Conservation (phyloP, 2,329 filamentous ascomycete genomes). For the Claviceps fusiformis region DNA sequence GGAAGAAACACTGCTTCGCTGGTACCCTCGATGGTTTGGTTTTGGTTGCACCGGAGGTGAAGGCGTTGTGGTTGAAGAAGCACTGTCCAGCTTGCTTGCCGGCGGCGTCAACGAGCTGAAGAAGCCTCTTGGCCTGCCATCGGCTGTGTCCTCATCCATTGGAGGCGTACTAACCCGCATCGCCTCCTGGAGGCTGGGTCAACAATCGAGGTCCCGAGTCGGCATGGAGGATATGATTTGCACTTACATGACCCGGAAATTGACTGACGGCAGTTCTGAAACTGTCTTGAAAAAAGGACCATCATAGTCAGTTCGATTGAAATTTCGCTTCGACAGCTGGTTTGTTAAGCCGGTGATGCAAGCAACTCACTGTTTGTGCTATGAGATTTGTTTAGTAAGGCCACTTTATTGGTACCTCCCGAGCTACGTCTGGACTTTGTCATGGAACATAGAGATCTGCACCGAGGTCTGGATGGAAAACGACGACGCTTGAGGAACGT, state of each 20-base stretch:
- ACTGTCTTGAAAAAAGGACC: conserved; percentile 4
- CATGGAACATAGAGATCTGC: conserved; percentile 22
- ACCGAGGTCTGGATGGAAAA: conserved; percentile 26
- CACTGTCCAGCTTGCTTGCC: not conserved
- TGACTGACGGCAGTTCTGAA: conserved; percentile 10
- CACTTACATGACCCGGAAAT: conserved; percentile 23
- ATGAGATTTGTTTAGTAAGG: not conserved
- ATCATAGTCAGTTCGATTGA: not conserved
- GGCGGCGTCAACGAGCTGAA: conserved; percentile 28
- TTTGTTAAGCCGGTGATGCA: not conserved
- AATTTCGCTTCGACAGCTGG: no score
- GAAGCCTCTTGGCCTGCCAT: conserved; percentile 26
- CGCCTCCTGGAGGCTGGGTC: conserved; percentile 26
- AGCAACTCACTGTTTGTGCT: conserved; percentile 2
- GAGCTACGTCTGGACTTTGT: conserved; percentile 15
- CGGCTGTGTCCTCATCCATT: conserved; percentile 23
- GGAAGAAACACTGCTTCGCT: conserved; percentile 11
- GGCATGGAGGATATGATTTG: not conserved
- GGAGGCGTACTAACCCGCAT: conserved; percentile 34
- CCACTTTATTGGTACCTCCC: not conserved
- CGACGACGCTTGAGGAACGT: conserved; percentile 28
- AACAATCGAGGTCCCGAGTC: not conserved
- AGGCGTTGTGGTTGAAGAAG: conserved; percentile 1
- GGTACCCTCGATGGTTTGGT: conserved; percentile 8
- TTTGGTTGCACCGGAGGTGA: conserved; percentile 7